Percentiles rank a stretch among this genome's conserved stretches.
These are phyloP conservation scores for Penicillium sp. DNA, from an alignment of 2,329 filamentous ascomycete genomes.

Conservation along the genomic window DNA sequence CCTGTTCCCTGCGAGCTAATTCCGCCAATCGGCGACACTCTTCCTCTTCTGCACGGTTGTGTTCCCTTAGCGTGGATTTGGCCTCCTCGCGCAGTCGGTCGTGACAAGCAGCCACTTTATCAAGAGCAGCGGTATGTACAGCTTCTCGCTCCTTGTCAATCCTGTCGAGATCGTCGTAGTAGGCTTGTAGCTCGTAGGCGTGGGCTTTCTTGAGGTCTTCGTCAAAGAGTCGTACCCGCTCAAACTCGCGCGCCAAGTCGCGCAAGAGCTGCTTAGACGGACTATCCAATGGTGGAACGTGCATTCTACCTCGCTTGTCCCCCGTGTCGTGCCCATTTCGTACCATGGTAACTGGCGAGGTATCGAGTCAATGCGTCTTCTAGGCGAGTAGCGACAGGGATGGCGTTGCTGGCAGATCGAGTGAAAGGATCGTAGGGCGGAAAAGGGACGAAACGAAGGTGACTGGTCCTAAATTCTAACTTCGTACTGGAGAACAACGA, in stretches of 20 bases:
- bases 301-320: constrained; percentile 17
- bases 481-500: no score
- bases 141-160: constrained; percentile 58
- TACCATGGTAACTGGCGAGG: background rate
- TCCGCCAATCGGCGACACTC: constrained; percentile 35
- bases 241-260: constrained; percentile 39
- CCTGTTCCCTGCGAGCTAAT: constrained; percentile 31
- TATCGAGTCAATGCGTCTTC: no score
- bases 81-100: constrained; percentile 56
- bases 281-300: constrained; percentile 33
- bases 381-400: no score
- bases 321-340: constrained; percentile 19
- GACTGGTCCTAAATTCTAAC: no score
- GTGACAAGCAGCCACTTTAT: constrained; percentile 60
- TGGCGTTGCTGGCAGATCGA: no score
- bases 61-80: constrained; percentile 48
- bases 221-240: constrained; percentile 40
- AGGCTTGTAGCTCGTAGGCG: constrained; percentile 40
- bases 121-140: constrained; percentile 60
- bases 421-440: no score
- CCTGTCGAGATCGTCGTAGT: constrained; percentile 56
- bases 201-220: constrained; percentile 41
- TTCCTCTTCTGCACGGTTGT: constrained; percentile 39
- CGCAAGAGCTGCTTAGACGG: constrained; percentile 38
- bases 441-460: no score